Evolutionary conservation across 805 yeast genomes (phyloP).

Genomic region (Schwanniomyces vanrijiae): DNA sequence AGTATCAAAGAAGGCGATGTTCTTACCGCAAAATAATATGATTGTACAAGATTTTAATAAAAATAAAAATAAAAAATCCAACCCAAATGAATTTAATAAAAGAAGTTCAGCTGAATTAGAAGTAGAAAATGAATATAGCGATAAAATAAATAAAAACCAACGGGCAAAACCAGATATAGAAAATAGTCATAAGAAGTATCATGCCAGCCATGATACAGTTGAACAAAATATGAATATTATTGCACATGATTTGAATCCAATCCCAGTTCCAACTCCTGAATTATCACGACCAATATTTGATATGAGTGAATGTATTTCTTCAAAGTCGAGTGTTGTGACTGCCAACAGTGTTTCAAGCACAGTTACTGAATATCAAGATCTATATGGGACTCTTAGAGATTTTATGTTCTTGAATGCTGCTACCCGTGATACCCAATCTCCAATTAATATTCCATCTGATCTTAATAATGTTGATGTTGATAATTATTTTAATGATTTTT

Average conservation of each 20-base stretch:
- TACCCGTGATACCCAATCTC: background rate
- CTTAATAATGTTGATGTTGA: background rate
- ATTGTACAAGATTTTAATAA: background rate
- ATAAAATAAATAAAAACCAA: background rate
- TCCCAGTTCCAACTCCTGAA: background rate
- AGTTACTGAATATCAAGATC: background rate
- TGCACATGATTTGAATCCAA: background rate
- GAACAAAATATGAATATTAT: background rate
- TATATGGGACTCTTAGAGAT: background rate
- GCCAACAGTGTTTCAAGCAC: background rate
- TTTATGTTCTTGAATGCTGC: conserved; percentile 3
- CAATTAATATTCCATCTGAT: background rate
- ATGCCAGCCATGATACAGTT: background rate
- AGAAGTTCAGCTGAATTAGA: background rate
- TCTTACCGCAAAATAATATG: background rate
- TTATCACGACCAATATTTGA: background rate
- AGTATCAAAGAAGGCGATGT: background rate
- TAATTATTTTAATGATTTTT: background rate
- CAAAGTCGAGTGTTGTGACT: background rate
- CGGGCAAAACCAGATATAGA: background rate
- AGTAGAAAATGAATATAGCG: background rate
- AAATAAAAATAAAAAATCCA: background rate
- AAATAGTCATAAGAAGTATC: background rate
- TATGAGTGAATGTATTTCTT: background rate
- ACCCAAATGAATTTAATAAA: background rate